phyloP scores from a whole-genome alignment of 2,329 filamentous ascomycete genomes.

The Remersonia thermophila region DNA sequence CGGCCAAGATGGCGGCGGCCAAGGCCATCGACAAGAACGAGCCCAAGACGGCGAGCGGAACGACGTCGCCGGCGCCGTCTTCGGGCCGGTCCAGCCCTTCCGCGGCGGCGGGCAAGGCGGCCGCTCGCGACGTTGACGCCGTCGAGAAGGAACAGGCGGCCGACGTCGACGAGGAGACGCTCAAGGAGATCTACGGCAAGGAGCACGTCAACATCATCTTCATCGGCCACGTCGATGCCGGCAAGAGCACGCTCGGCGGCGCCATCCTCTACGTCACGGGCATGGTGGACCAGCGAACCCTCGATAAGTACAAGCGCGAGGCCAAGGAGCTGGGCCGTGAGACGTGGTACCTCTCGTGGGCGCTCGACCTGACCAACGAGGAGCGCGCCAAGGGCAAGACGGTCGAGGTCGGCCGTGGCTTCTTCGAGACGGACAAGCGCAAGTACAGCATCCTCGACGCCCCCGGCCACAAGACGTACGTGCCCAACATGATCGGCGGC shows the following conservation, averaged over 20 bases:
- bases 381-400: conserved; percentile 95
- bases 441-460: conserved; percentile 95
- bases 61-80: conserved; percentile 67
- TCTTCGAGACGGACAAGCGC: conserved; percentile 93
- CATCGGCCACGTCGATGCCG: conserved; percentile 80
- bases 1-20: conserved; percentile 70
- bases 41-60: conserved; percentile 55
- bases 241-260: conserved; percentile 91
- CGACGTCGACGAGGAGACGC: conserved; percentile 57
- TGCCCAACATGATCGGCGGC: conserved; percentile 96
- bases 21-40: conserved; percentile 92
- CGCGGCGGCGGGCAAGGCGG: conserved; percentile 28
- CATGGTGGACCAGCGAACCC: conserved; percentile 98
- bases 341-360: conserved; percentile 99
- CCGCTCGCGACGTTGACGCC: conserved; percentile 62
- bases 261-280: conserved; percentile 86
- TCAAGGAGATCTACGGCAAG: conserved; percentile 95
- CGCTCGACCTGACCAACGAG: conserved; percentile 91
- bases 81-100: conserved; percentile 78
- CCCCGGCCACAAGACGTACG: conserved; percentile 94
- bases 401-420: conserved; percentile 89
- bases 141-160: conserved; percentile 73
- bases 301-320: conserved; percentile 96
- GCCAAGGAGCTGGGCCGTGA: conserved; percentile 93
- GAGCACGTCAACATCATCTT: conserved; percentile 67